Percentiles rank a stretch among this genome's conserved stretches.
Conservation (phyloP, 257 asterid species). For the Coffea eugenioides region DNA sequence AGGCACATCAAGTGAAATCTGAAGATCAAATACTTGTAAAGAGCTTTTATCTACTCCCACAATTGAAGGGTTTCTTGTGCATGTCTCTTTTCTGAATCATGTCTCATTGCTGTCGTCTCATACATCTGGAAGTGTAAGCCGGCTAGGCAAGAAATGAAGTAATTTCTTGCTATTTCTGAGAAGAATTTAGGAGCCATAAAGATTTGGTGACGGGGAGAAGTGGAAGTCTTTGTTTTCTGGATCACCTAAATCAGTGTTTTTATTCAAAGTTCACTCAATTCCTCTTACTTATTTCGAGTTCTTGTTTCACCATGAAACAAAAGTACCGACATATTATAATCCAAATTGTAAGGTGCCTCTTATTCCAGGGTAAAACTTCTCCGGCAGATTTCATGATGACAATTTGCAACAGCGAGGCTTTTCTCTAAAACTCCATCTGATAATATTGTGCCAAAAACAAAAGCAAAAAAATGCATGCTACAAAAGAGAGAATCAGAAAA, state of each 20-base stretch:
- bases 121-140: neutral
- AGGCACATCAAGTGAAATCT: neutral
- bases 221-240: neutral
- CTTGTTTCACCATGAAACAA: neutral
- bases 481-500: neutral
- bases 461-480: neutral
- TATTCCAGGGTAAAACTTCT: neutral
- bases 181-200: neutral
- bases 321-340: too few species aligned
- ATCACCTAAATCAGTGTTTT: neutral
- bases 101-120: neutral
- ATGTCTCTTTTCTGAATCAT: neutral
- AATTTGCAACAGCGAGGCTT: neutral
- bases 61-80: neutral
- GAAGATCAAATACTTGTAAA: neutral
- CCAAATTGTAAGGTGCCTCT: neutral
- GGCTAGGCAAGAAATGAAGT: neutral
- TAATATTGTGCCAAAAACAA: neutral
- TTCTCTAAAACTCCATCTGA: neutral
- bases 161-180: neutral
- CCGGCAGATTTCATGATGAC: neutral
- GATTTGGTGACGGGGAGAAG: neutral
- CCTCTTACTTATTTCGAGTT: neutral
- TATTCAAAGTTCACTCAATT: neutral
- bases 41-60: neutral